Conservation (phyloP, 345 rosid species). For the Rhizophora mangle region DNA sequence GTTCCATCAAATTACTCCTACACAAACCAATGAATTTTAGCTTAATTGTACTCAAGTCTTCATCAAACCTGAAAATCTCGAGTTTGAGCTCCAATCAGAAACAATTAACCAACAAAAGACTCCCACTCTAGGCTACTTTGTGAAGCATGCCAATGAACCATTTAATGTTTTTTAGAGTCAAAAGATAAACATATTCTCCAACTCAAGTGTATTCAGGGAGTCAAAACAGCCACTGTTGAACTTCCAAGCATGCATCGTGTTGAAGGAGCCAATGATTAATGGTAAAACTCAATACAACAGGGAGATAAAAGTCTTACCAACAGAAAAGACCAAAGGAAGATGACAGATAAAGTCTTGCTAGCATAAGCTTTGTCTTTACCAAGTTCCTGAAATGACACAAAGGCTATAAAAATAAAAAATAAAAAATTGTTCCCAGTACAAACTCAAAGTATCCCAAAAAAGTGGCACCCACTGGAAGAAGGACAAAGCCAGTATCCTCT, state of each 20-base stretch:
- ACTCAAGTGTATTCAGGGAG: background rate
- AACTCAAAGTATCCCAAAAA: background rate
- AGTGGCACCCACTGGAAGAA: conserved; percentile 23
- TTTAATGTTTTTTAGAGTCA: too few relatives aligned
- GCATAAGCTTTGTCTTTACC: conserved; percentile 22
- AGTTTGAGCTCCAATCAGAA: too few relatives aligned
- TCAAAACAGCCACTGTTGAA: background rate
- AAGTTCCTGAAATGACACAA: conserved; percentile 24
- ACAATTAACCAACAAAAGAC: too few relatives aligned
- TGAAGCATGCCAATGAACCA: too few relatives aligned
- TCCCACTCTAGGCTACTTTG: too few relatives aligned
- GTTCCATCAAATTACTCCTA: background rate
- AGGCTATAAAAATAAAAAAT: background rate
- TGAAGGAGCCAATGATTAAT: background rate
- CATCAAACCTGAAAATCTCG: too few relatives aligned
- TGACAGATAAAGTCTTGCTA: conserved; percentile 22
- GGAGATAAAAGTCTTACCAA: conserved; percentile 13
- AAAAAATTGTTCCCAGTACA: background rate
- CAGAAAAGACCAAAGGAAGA: conserved; percentile 25
- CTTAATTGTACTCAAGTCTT: too few relatives aligned
- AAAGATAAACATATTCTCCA: background rate
- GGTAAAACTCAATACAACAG: background rate
- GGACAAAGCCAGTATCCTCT: conserved; percentile 20
- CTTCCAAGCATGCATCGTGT: background rate
- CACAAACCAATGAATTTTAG: too few relatives aligned